Evolutionary conservation across 305 asterid genomes (phyloP).

Genomic region (Fraxinus paxiana): DNA sequence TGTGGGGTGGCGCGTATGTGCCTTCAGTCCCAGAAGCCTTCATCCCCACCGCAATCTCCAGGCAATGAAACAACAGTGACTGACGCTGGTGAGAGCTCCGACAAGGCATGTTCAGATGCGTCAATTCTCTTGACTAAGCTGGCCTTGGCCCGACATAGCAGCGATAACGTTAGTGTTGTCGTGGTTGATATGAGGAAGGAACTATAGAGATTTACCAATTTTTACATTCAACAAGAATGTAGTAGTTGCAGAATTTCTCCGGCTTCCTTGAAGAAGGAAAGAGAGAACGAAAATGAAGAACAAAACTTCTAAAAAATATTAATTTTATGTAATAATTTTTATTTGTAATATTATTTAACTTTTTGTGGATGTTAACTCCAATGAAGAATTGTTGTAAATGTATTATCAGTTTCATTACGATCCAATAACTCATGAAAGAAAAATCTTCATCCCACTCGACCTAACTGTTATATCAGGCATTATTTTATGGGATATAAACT

Average conservation of each 20-base stretch:
- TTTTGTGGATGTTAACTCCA: not conserved
- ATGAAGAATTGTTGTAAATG: not conserved
- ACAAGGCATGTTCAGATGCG: constrained; percentile 73
- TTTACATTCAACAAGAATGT: not conserved
- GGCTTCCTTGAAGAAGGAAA: not conserved
- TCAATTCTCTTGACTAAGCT: constrained; percentile 75
- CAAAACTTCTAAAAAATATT: not conserved
- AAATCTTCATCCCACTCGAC: not conserved
- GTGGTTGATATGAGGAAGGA: constrained; percentile 70
- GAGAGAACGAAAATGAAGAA: not conserved
- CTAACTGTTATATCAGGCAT: not conserved
- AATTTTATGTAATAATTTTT: not conserved
- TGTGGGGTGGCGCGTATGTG: constrained; percentile 89
- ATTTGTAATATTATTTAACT: not conserved
- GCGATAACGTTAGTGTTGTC: constrained; percentile 80
- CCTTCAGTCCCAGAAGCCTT: constrained; percentile 46
- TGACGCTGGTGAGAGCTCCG: constrained; percentile 57
- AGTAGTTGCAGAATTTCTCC: not conserved
- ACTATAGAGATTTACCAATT: not conserved
- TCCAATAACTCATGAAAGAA: not conserved
- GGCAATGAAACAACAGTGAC: constrained; percentile 32
- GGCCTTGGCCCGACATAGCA: constrained; percentile 78
- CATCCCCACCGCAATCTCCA: constrained; percentile 46
- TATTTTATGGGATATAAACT: not conserved
- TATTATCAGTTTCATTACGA: not conserved